A percentile compares a stretch with the other conserved stretches of the same genome.
Evolutionary conservation across 176 grass and related monocot species (phyloP).

Genomic region (Bothriochloa decipiens): DNA sequence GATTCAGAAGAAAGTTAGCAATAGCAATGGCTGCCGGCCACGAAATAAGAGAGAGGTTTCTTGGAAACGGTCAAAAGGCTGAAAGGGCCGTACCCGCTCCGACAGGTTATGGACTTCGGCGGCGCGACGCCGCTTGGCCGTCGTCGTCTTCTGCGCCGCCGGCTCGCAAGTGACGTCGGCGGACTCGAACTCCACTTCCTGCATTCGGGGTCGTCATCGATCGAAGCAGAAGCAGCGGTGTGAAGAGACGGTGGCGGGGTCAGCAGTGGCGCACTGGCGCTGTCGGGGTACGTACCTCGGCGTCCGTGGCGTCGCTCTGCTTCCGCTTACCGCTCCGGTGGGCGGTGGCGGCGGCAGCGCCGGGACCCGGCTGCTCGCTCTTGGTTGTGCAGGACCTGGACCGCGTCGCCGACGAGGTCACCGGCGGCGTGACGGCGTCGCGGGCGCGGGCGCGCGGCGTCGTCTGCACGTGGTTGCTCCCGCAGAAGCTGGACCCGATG

Average conservation of each 20-base stretch:
- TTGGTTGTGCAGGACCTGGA: constrained; percentile 42
- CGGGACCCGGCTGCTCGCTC: not conserved
- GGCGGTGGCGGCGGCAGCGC: not conserved
- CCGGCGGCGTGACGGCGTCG: not conserved
- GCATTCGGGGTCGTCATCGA: not conserved
- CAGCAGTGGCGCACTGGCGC: no score
- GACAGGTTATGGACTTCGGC: constrained; percentile 93
- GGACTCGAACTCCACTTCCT: constrained; percentile 63
- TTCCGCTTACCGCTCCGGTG: constrained; percentile 53
- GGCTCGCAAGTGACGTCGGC: constrained; percentile 41
- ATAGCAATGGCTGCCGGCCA: not conserved
- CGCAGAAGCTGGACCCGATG: constrained; percentile 54
- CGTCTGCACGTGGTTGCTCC: constrained; percentile 54
- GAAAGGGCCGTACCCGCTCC: constrained; percentile 53
- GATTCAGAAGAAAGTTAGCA: not conserved
- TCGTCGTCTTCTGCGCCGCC: constrained; percentile 17
- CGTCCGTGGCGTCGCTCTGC: constrained; percentile 52
- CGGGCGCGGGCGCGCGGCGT: not conserved
- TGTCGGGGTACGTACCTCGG: not conserved
- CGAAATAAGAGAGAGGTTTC: not conserved
- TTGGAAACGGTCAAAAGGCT: not conserved
- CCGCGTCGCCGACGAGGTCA: constrained; percentile 36
- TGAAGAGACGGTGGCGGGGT: not conserved
- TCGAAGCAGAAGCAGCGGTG: not conserved
- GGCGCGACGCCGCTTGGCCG: constrained; percentile 62